phyloP scores from a whole-genome alignment of 2,329 filamentous ascomycete species.

The Colletotrichum simmondsii region DNA sequence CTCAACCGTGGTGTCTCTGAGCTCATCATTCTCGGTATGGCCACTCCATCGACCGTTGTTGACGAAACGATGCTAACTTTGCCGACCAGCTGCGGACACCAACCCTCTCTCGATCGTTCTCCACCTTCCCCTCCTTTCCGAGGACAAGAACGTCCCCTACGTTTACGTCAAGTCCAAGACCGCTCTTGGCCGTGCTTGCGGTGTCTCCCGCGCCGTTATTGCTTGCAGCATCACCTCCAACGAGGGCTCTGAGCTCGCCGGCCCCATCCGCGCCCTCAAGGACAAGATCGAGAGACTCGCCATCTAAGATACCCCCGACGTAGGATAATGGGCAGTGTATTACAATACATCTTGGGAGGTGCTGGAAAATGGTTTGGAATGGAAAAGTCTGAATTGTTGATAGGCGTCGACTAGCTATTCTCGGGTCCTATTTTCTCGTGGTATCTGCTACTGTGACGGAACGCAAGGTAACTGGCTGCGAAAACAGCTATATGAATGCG shows the following conservation, averaged over 20 bases:
- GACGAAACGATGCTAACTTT: not conserved
- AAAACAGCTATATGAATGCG: not conserved
- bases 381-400: conserved; percentile 26
- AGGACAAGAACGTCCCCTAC: conserved; percentile 81
- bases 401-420: conserved; percentile 22
- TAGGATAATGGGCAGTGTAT: conserved; percentile 15
- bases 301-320: conserved; percentile 70
- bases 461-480: not conserved
- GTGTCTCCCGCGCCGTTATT: conserved; percentile 90
- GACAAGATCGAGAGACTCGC: conserved; percentile 96
- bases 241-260: conserved; percentile 87
- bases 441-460: not conserved
- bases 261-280: conserved; percentile 88
- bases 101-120: conserved; percentile 87
- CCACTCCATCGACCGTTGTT: not conserved
- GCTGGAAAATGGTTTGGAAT: conserved; percentile 12
- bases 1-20: conserved; percentile 92
- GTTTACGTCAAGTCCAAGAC: conserved; percentile 75
- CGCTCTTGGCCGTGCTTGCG: conserved; percentile 87
- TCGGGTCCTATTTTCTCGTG: not conserved
- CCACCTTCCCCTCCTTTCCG: conserved; percentile 88
- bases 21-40: conserved; percentile 75
- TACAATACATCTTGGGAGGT: not conserved
- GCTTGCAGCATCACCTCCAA: conserved; percentile 90
- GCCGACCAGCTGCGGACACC: conserved; percentile 78